Evolutionary conservation across 192 early-diverging fungal genomes (phyloP).

Genomic region (Radiomyces spectabilis): DNA sequence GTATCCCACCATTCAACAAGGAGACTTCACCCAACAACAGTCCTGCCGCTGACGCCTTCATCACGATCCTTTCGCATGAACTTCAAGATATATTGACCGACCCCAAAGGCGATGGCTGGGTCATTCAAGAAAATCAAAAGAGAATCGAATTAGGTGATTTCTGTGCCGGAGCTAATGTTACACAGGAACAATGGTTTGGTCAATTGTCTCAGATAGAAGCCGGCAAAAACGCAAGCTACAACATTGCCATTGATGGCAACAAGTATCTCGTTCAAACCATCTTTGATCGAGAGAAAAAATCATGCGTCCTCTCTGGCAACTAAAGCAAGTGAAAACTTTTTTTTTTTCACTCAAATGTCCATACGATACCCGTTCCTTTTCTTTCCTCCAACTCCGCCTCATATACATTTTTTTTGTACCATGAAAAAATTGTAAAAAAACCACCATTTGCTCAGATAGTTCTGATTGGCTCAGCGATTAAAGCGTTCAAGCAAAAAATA

Average conservation of each 20-base stretch:
- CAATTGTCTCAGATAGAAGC: background rate
- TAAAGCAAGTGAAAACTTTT: too few species aligned
- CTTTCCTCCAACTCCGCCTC: too few species aligned
- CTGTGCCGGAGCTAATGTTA: constrained; percentile 10
- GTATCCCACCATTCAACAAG: constrained; percentile 21
- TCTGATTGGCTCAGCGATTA: too few species aligned
- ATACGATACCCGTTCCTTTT: too few species aligned
- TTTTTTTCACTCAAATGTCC: too few species aligned
- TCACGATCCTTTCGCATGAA: constrained; percentile 31
- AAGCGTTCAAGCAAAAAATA: too few species aligned
- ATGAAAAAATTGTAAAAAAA: too few species aligned
- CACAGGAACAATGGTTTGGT: constrained; percentile 12
- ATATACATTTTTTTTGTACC: too few species aligned
- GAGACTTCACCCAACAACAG: constrained; percentile 24
- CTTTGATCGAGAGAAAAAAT: constrained; percentile 2
- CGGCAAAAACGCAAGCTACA: constrained; percentile 12
- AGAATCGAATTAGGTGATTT: constrained; percentile 19
- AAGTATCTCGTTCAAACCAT: constrained; percentile 26
- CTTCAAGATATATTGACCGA: constrained; percentile 30
- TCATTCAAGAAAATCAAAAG: constrained; percentile 2
- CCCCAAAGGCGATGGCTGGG: constrained; percentile 21
- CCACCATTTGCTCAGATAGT: too few species aligned
- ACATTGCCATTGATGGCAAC: constrained; percentile 8
- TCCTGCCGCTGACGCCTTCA: constrained; percentile 22
- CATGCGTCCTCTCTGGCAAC: constrained; percentile 4